Evolutionary conservation across 441 rosid species (phyloP).

Genomic region (Theobroma grandiflorum): DNA sequence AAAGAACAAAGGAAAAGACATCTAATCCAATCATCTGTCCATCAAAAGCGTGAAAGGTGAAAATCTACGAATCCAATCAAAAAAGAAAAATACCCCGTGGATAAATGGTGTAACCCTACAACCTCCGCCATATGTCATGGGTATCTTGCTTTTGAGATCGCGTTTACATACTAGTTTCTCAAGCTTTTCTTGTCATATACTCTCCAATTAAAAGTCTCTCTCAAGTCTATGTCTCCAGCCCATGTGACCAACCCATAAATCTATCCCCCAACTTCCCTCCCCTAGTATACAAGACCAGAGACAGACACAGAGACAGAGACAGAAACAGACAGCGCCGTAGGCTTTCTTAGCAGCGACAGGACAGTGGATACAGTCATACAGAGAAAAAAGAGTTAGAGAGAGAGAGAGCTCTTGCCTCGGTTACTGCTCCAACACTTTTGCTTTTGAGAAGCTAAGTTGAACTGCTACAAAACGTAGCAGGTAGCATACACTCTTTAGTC

Average conservation of each 20-base stretch:
- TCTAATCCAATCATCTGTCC: constrained; percentile 21
- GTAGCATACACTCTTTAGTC: background rate
- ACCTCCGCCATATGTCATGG: background rate
- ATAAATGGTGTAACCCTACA: background rate
- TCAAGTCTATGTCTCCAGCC: background rate
- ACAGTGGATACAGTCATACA: background rate
- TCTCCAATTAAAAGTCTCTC: background rate
- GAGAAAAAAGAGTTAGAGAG: background rate
- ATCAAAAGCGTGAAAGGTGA: background rate
- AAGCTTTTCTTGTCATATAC: background rate
- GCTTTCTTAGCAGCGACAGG: constrained; percentile 26
- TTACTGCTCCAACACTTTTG: constrained; percentile 5
- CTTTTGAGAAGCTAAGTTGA: constrained; percentile 10
- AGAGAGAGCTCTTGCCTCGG: constrained; percentile 30
- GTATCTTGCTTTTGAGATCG: constrained; percentile 10
- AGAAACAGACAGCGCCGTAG: constrained; percentile 13
- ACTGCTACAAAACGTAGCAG: constrained; percentile 21
- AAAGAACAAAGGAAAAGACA: constrained; percentile 6
- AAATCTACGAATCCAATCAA: constrained; percentile 13
- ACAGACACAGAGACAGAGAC: constrained; percentile 19
- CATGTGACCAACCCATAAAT: constrained; percentile 21
- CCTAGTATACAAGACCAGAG: background rate
- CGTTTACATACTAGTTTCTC: background rate
- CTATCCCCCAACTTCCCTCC: background rate
- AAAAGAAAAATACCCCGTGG: background rate